Percentiles rank a stretch among this genome's conserved stretches.
These are phyloP conservation scores for Heterobasidion occidentale DNA, from an alignment of 1,284 basidiomycete species.

Conservation along the genomic window DNA sequence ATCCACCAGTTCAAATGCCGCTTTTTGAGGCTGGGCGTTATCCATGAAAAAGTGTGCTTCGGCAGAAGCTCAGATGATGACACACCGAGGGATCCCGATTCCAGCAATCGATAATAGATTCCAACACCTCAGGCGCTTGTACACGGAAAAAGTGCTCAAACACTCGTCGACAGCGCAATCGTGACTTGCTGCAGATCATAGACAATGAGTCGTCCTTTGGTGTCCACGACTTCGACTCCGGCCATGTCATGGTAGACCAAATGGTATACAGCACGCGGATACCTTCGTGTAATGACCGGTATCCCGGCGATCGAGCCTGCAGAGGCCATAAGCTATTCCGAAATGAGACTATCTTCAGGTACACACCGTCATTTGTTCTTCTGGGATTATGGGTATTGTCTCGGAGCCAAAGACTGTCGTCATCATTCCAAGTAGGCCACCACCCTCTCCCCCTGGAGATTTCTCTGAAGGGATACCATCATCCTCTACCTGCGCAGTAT, in stretches of 20 bases:
- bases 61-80: slow-evolving; percentile 5
- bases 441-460: slow-evolving; percentile 34
- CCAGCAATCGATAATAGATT: slow-evolving; percentile 80
- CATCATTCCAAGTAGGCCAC: slow-evolving; percentile 73
- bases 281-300: slow-evolving; percentile 64
- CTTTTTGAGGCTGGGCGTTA: slow-evolving; percentile 28
- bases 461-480: slow-evolving; percentile 48
- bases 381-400: slow-evolving; percentile 27
- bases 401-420: slow-evolving; percentile 76
- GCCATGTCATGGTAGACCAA: slow-evolving; percentile 56
- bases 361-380: slow-evolving; percentile 54
- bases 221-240: slow-evolving; percentile 34
- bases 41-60: slow-evolving; percentile 3
- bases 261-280: slow-evolving; percentile 62
- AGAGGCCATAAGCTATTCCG: slow-evolving; percentile 3
- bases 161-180: slow-evolving; percentile 64
- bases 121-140: slow-evolving; percentile 75
- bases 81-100: slow-evolving; percentile 44
- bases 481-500: slow-evolving; percentile 47
- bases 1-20: slow-evolving; percentile 80
- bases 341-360: slow-evolving; percentile 4
- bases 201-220: slow-evolving; percentile 59
- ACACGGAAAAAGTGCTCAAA: slow-evolving; percentile 84
- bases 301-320: slow-evolving; percentile 62
- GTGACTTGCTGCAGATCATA: slow-evolving; percentile 57